Conservation (phyloP, 1,284 basidiomycete genomes). For the Somion occarium region DNA sequence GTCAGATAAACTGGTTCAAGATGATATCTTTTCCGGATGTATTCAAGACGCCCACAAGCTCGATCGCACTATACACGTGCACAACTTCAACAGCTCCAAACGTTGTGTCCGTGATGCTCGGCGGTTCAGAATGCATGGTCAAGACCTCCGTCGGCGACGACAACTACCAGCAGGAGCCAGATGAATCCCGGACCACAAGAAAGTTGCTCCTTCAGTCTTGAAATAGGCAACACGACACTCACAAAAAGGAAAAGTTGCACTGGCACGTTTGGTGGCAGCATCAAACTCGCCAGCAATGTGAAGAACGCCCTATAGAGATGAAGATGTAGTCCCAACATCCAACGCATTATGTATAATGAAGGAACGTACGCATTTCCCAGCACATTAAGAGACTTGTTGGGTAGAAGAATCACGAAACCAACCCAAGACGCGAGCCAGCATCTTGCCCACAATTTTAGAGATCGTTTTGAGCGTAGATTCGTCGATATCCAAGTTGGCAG, state of each 20-base stretch:
- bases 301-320: conserved; percentile 30
- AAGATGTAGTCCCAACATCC: neutral
- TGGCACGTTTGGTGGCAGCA: conserved; percentile 33
- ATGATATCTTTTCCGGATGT: neutral
- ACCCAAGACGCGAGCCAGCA: conserved; percentile 31
- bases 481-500: conserved; percentile 28
- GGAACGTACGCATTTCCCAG: conserved; percentile 30
- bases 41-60: neutral
- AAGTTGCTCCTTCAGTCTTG: too few relatives aligned
- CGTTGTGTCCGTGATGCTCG: neutral
- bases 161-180: neutral
- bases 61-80: too few relatives aligned
- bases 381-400: conserved; percentile 23
- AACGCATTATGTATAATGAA: neutral
- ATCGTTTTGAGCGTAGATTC: conserved; percentile 25
- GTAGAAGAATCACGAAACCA: conserved; percentile 26
- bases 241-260: conserved; percentile 35
- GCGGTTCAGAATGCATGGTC: neutral
- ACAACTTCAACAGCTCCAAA: neutral
- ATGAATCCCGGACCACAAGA: too few relatives aligned
- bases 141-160: neutral
- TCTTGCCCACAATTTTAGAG: conserved; percentile 25
- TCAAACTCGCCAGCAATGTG: conserved; percentile 27
- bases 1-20: conserved; percentile 29
- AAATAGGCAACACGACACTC: too few relatives aligned